Percentiles rank a stretch among this genome's conserved stretches.
Evolutionary conservation across 495 filamentous ascomycete genomes (phyloP).

Genomic region (Elasticomyces elasticus): DNA sequence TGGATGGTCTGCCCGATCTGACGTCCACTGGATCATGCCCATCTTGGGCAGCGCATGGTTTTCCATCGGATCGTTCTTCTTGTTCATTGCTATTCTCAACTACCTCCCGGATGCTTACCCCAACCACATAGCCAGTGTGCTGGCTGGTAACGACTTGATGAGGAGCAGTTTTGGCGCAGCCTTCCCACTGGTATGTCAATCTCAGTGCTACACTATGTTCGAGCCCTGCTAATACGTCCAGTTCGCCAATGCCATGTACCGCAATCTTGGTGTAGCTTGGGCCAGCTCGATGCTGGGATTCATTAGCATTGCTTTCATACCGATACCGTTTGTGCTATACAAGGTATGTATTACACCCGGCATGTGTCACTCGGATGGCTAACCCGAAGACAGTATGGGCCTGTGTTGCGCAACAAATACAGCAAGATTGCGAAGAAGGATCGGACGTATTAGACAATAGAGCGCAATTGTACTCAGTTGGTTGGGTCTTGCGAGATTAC

Average conservation of each 20-base stretch:
- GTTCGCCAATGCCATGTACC: constrained; percentile 30
- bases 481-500: too few relatives aligned
- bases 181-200: constrained; percentile 40
- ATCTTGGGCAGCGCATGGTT: too few relatives aligned
- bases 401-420: constrained; percentile 15
- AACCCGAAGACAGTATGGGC: too few relatives aligned
- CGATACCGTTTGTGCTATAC: constrained; percentile 32
- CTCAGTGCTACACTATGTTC: not conserved
- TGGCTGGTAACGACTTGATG: constrained; percentile 45
- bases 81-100: constrained; percentile 43
- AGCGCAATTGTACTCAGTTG: too few relatives aligned
- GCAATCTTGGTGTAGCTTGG: constrained; percentile 28
- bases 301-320: constrained; percentile 29
- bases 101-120: constrained; percentile 32
- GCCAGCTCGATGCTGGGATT: constrained; percentile 27
- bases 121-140: constrained; percentile 36
- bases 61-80: constrained; percentile 43
- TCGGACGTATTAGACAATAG: too few relatives aligned
- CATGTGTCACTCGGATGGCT: too few relatives aligned
- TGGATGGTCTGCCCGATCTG: too few relatives aligned
- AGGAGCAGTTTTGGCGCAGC: constrained; percentile 40
- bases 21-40: too few relatives aligned
- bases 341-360: too few relatives aligned
- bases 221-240: not conserved
- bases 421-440: constrained; percentile 18